Evolutionary conservation across 2,329 filamentous ascomycete species (phyloP), one percentile per base, ranked within the genome.

Genomic region (Cladophialophora yegresii): DNA sequence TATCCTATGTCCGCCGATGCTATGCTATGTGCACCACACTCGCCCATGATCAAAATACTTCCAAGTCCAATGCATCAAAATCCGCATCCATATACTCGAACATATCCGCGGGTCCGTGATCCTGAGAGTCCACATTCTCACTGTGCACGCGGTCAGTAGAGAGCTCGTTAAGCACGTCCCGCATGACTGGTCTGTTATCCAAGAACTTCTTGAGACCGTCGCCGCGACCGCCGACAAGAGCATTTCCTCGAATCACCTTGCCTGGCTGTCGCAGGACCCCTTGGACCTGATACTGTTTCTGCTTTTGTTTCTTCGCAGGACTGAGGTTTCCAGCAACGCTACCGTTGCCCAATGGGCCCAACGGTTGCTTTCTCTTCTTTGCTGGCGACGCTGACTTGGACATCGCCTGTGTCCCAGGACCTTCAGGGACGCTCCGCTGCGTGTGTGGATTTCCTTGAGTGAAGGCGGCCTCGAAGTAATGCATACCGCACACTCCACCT

Each of bases 161-260:
- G 69, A 79, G 66, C 60, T 92, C 90, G 77, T 95, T 91, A 71
- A 92, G 81, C 68, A 96, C 87, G 80, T 93, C 89, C 73, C 85
- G 85, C 73, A 93, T 81, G 61, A 96, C 83, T 40, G 87, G 85
- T 72, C 87, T 86, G 40, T 84, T 86, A 64, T 85, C 87, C 69
- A 92, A 76, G 64, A 93, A 77, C 33, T 83, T 79, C 22, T 70
- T 73, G n/a, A 77, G n/a, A 26, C 58, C 50, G 22, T 33, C 50
- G n/a, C 28, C 73, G 26, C 28, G 36, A 26, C 53, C 50, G 69
- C 77, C 79, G 62, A 80, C 73, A 43, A 66, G 47, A 23, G 62
- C 51, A 10, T 78, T 81, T 68, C 83, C 85, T 58, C 84, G 83
- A 0, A 87, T 86, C 53, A 86, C 81, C 72, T 85, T 87, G 68